phyloP scores from a whole-genome alignment of 768 basidiomycete species.

The Naganishia friedmannii region DNA sequence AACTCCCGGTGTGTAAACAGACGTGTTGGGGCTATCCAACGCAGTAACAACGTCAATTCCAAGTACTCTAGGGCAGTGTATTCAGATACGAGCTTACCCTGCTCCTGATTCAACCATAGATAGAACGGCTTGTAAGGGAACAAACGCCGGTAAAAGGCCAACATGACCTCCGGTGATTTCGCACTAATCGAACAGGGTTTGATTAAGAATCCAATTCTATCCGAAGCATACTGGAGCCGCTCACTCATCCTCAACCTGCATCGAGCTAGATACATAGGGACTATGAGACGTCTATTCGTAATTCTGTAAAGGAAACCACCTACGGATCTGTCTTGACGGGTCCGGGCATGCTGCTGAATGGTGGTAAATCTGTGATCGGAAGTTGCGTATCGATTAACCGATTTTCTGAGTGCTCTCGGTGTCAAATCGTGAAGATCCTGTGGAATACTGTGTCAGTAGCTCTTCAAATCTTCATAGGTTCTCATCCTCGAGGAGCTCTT shows the following conservation, averaged over 20 bases:
- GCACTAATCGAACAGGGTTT: conserved; percentile 34
- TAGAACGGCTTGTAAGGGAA: conserved; percentile 94
- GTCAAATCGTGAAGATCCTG: too few relatives aligned
- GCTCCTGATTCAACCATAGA: conserved; percentile 91
- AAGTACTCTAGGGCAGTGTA: too few relatives aligned
- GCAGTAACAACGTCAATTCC: background rate
- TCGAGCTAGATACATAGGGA: background rate
- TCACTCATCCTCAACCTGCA: conserved; percentile 24
- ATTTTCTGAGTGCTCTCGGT: too few relatives aligned
- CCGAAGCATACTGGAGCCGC: background rate
- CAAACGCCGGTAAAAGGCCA: conserved; percentile 78
- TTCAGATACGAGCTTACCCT: conserved; percentile 54
- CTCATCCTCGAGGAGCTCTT: too few relatives aligned
- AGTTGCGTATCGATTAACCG: background rate
- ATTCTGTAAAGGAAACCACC: background rate
- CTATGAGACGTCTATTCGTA: background rate
- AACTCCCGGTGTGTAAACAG: conserved; percentile 93
- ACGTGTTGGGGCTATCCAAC: conserved; percentile 58
- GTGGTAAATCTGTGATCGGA: background rate
- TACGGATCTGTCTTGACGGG: conserved; percentile 18
- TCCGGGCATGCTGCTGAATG: background rate
- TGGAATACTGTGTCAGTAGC: too few relatives aligned
- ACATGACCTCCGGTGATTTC: conserved; percentile 64
- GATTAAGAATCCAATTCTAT: background rate
- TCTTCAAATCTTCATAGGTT: too few relatives aligned